Evolutionary conservation across 805 yeast species (phyloP).

Genomic region (Myxozyma vanderwaltii): DNA sequence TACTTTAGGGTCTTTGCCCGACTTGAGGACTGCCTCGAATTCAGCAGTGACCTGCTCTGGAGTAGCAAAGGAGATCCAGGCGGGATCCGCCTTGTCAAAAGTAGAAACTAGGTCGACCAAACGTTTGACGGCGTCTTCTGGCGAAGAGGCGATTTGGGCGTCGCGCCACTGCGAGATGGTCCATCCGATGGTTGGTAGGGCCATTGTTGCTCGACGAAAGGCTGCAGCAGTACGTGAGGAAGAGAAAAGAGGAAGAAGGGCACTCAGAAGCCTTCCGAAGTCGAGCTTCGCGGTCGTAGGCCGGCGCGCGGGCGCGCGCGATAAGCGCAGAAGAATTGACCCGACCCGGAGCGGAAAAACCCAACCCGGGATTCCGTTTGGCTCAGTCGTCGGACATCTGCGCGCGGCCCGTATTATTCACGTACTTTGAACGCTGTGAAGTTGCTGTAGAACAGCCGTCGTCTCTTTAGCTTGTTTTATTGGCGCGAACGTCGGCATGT

Average conservation of each 20-base stretch:
- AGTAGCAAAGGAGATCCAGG: slow-evolving; percentile 85
- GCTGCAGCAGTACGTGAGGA: neutral
- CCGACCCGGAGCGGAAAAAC: no score
- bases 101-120: slow-evolving; percentile 46
- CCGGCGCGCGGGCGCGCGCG: slow-evolving; percentile 20
- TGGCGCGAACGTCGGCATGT: no score
- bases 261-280: neutral
- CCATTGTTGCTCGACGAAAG: slow-evolving; percentile 21
- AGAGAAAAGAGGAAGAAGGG: neutral
- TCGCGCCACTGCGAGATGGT: slow-evolving; percentile 74
- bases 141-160: slow-evolving; percentile 64
- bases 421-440: neutral
- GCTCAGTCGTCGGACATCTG: slow-evolving; percentile 11
- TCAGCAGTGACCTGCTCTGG: slow-evolving; percentile 68
- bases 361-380: neutral
- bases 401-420: neutral
- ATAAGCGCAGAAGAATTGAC: neutral
- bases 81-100: slow-evolving; percentile 61
- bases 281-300: slow-evolving; percentile 4
- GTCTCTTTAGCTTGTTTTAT: no score
- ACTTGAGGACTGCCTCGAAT: slow-evolving; percentile 68
- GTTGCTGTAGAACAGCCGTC: neutral
- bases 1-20: slow-evolving; percentile 50
- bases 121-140: slow-evolving; percentile 58
- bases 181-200: slow-evolving; percentile 61